Base-by-base conservation (phyloP, 345 rosid genomes). In the Carallia pectinifolia region DNA sequence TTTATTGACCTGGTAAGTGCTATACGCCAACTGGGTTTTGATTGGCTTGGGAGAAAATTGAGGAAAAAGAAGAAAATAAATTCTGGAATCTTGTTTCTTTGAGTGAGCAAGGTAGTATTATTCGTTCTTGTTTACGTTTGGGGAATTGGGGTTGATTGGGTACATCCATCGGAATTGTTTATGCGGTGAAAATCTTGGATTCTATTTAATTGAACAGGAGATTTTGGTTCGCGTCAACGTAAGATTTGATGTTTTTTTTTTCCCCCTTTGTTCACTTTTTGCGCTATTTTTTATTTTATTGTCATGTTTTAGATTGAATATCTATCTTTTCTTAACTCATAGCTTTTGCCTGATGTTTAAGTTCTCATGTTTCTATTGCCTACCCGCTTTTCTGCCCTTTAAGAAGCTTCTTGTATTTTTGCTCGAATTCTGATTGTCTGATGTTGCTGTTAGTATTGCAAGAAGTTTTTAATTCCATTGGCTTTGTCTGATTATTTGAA, bases 21-120 rank as follows among this genome's bases (percentile, higher is more conserved):
- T 31, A 29, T 58, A 23, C 40, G 34, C 70, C 71, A 53, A 36
- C 71, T 68, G 79, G 77, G 68, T 60, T 74, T 54, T 75, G 56
- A n/a, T 52, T 53, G 59, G 16, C 70, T 64, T 36, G 16, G 47
- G n/a, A 29, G 37, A 54, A 56, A 56, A 9, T 56, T 23, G 47
- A 50, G 7, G 60, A 18, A 19, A 68, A 59, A 19, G 16, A 23
- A 36, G 9, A 48, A 68, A 58, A 19, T 7, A 23, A 23, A 58
- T 58, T 50, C 40, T 27, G 52, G 37, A 50, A 0, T 54, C 31
- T 63, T 63, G 7, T 37, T 67, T 23, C 33, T 17, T 33, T 66
- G 61, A 69, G 36, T 48, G 31, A 6, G 47, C 62, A 6, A 30
- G 17, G 2, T 48, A 13, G n/a, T 4, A 9, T 4, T 16, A 18